Percentiles rank a stretch among this genome's conserved stretches.
phyloP scores from a whole-genome alignment of 1,284 basidiomycete species.

The Baeospora myosura region DNA sequence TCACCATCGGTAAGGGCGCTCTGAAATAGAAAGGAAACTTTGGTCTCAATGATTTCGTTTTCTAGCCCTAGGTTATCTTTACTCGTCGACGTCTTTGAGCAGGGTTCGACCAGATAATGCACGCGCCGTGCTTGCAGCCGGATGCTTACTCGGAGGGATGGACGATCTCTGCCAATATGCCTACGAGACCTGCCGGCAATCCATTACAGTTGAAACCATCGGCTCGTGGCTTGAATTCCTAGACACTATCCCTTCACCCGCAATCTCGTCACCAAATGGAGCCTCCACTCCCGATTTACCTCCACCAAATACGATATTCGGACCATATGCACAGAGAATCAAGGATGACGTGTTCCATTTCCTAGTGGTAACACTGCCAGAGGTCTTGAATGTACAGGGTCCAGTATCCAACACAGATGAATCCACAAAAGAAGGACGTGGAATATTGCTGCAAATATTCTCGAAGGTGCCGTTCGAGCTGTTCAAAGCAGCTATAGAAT shows the following conservation, averaged over 20 bases:
- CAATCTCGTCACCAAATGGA: slow-evolving; percentile 45
- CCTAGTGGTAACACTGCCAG: slow-evolving; percentile 67
- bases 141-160: slow-evolving; percentile 78
- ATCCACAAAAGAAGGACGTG: slow-evolving; percentile 43
- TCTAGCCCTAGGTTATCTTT: slow-evolving; percentile 70
- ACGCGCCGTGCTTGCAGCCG: slow-evolving; percentile 74
- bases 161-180: slow-evolving; percentile 73
- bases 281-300: slow-evolving; percentile 43
- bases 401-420: slow-evolving; percentile 21
- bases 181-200: slow-evolving; percentile 69
- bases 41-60: slow-evolving; percentile 9
- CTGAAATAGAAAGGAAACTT: slow-evolving; percentile 1
- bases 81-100: slow-evolving; percentile 63
- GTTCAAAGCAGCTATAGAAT: slow-evolving; percentile 74
- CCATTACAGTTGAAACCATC: slow-evolving; percentile 68
- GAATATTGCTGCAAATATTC: slow-evolving; percentile 63
- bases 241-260: slow-evolving; percentile 45
- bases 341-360: slow-evolving; percentile 70
- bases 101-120: slow-evolving; percentile 70
- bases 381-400: slow-evolving; percentile 42
- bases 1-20: slow-evolving; percentile 51
- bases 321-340: slow-evolving; percentile 61
- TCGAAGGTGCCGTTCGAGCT: slow-evolving; percentile 74
- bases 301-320: slow-evolving; percentile 52
- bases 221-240: slow-evolving; percentile 72